A percentile compares a stretch with the other conserved stretches of the same genome.
phyloP scores from a whole-genome alignment of 805 yeast genomes.

The Starmera caribaea region DNA sequence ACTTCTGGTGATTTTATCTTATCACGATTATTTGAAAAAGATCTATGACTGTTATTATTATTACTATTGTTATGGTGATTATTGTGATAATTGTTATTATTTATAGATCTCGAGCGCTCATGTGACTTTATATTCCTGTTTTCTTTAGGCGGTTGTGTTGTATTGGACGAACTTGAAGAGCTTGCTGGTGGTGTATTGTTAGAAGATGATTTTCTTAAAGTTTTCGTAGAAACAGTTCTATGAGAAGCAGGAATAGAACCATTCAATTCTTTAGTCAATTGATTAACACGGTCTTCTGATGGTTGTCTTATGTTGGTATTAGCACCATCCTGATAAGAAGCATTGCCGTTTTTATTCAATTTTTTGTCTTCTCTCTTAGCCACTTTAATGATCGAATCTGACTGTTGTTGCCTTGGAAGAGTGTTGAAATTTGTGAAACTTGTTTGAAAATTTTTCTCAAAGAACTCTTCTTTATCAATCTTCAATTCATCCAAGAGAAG shows the following conservation, averaged over 20 bases:
- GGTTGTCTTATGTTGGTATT: neutral
- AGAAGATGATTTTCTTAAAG: neutral
- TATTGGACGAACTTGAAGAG: no score
- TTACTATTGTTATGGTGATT: no score
- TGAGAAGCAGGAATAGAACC: conserved; percentile 8
- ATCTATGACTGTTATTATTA: no score
- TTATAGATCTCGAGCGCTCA: no score
- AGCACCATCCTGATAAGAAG: neutral
- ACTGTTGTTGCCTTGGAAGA: no score
- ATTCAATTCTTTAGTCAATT: conserved; percentile 14
- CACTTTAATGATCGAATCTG: no score
- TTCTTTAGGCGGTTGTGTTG: no score
- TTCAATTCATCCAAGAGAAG: conserved; percentile 26
- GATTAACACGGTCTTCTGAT: conserved; percentile 12
- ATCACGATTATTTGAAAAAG: no score
- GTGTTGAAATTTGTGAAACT: no score
- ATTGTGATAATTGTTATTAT: no score
- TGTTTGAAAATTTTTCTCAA: conserved; percentile 19
- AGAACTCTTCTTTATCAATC: conserved; percentile 11
- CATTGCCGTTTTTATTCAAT: conserved; percentile 1
- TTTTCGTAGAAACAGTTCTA: neutral
- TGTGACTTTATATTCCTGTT: no score
- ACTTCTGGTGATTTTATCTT: no score
- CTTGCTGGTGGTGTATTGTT: neutral
- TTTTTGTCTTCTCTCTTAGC: neutral